Conservation (phyloP, 169 alveolate species). For the Plasmodium gallinaceum region DNA sequence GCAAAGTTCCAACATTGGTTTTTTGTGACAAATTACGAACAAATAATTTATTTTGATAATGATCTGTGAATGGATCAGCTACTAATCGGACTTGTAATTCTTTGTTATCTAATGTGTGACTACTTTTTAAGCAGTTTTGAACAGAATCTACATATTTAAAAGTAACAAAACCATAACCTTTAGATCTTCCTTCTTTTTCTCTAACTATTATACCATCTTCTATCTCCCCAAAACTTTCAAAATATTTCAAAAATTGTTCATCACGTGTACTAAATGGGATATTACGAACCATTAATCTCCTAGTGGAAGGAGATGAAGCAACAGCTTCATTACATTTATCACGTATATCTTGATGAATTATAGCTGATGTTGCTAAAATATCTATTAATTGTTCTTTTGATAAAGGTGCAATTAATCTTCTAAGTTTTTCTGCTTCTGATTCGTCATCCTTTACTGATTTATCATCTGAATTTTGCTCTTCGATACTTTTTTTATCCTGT, state of each 20-base stretch:
- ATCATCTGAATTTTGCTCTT: constrained; percentile 26
- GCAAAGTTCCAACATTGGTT: constrained; percentile 80
- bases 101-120: constrained; percentile 77
- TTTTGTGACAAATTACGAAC: constrained; percentile 84
- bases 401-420: constrained; percentile 80
- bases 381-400: constrained; percentile 87
- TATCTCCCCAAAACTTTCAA: constrained; percentile 82
- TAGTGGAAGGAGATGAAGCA: constrained; percentile 81
- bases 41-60: constrained; percentile 82
- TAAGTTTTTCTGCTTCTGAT: constrained; percentile 52
- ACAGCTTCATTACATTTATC: constrained; percentile 81
- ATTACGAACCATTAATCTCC: constrained; percentile 85
- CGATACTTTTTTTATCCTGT: constrained; percentile 45
- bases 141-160: constrained; percentile 84
- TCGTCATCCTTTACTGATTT: constrained; percentile 46
- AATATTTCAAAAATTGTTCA: constrained; percentile 79
- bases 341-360: constrained; percentile 76
- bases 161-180: constrained; percentile 89
- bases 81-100: constrained; percentile 81
- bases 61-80: constrained; percentile 81
- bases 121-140: constrained; percentile 76
- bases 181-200: constrained; percentile 85
- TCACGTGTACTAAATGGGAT: constrained; percentile 84
- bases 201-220: constrained; percentile 87
- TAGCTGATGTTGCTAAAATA: constrained; percentile 81